Evolutionary conservation across 495 filamentous ascomycete genomes (phyloP).

Genomic region (Penicillium silybi): DNA sequence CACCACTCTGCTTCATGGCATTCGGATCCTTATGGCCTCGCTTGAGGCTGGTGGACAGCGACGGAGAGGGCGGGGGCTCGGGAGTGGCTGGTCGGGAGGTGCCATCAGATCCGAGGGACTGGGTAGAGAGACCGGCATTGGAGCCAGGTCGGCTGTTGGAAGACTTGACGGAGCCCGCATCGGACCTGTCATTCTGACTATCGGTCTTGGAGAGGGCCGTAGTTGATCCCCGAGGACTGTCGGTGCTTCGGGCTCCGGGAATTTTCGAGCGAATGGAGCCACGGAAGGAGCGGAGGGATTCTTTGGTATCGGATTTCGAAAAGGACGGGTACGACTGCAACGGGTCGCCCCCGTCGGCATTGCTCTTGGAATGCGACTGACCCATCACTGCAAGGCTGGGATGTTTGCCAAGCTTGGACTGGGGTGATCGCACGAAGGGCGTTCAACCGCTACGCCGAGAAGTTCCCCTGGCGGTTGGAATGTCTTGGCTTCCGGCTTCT

Average conservation of each 20-base stretch:
- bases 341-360: slow-evolving; percentile 51
- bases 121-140: slow-evolving; percentile 29
- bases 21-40: slow-evolving; percentile 72
- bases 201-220: slow-evolving; percentile 58
- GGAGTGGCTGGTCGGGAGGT: slow-evolving; percentile 47
- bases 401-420: slow-evolving; percentile 35
- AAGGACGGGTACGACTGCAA: slow-evolving; percentile 86
- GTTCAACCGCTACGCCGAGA: slow-evolving; percentile 24
- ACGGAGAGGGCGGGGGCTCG: slow-evolving; percentile 84
- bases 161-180: slow-evolving; percentile 69
- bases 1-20: slow-evolving; percentile 77
- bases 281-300: slow-evolving; percentile 82
- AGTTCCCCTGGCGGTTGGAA: slow-evolving; percentile 31
- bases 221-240: slow-evolving; percentile 75
- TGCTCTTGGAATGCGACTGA: slow-evolving; percentile 83
- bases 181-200: slow-evolving; percentile 60
- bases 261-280: slow-evolving; percentile 74
- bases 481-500: slow-evolving; percentile 33
- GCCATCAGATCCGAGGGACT: slow-evolving; percentile 33
- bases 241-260: slow-evolving; percentile 55
- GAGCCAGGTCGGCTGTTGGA: slow-evolving; percentile 51
- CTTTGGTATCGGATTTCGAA: slow-evolving; percentile 89
- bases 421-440: slow-evolving; percentile 25
- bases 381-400: slow-evolving; percentile 63
- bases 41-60: slow-evolving; percentile 74